phyloP scores from a whole-genome alignment of 352 stramenopile species.

The Phytophthora agathidicida region DNA sequence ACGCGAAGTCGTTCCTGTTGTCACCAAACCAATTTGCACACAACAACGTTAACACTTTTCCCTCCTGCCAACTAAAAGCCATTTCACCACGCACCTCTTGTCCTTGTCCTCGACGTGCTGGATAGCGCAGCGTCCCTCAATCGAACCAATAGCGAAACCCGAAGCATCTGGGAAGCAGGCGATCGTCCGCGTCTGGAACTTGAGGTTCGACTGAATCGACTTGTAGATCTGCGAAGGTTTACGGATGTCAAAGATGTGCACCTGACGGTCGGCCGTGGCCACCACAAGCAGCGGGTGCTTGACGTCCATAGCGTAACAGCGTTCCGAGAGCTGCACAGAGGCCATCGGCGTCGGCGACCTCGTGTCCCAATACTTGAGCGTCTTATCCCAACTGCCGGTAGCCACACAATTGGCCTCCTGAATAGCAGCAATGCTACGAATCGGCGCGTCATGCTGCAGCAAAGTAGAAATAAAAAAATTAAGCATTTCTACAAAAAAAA shows the following conservation, averaged over 20 bases:
- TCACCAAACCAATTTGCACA: background rate
- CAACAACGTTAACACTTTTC: background rate
- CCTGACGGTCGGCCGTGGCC: constrained; percentile 88
- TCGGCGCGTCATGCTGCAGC: constrained; percentile 90
- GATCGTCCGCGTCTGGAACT: constrained; percentile 90
- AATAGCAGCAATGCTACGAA: constrained; percentile 89
- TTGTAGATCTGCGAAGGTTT: constrained; percentile 91
- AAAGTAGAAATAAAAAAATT: constrained; percentile 34
- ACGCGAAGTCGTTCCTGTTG: constrained; percentile 87
- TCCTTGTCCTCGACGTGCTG: constrained; percentile 90
- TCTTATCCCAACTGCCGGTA: constrained; percentile 95
- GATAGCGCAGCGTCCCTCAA: constrained; percentile 92
- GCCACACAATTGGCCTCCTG: constrained; percentile 90
- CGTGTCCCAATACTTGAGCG: constrained; percentile 97
- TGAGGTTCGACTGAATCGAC: constrained; percentile 83
- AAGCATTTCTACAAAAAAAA: too few relatives aligned
- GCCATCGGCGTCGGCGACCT: constrained; percentile 88
- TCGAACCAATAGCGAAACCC: constrained; percentile 90
- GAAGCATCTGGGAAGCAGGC: constrained; percentile 88
- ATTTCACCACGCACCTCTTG: constrained; percentile 42
- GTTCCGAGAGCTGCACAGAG: constrained; percentile 92
- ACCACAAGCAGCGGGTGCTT: constrained; percentile 94
- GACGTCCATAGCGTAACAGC: constrained; percentile 95
- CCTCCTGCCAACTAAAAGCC: background rate
- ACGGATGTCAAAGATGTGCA: constrained; percentile 89